Evolutionary conservation across 2,329 filamentous ascomycete genomes (phyloP), one percentile per base, ranked within the genome.

Genomic region (Meredithiella fracta): DNA sequence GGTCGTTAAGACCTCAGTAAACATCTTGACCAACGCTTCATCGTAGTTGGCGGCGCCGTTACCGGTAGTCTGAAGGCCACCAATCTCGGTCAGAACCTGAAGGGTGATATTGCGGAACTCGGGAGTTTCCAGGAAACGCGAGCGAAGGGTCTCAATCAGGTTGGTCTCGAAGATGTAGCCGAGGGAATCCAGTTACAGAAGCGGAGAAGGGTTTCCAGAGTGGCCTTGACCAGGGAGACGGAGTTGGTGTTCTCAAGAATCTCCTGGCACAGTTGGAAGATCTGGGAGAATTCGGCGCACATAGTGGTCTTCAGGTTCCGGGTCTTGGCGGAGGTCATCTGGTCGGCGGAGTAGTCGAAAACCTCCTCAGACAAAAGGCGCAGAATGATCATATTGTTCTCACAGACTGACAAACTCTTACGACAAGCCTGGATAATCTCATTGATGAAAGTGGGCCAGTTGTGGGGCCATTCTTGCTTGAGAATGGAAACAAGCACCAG

Each of bases 371-470:
- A 98, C 49, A 98, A 78, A 64, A 98, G 74, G 59, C 92, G 84
- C 63, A 98, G 79, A 63, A 98, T 97, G 61, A 87, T 89, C 92
- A 98, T 98, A 76, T 98, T 98, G 75, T 98, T 98, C 73, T 98
- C 92, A 78, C 94, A 98, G 64, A 98, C 94, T 38, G 91, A 92
- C 55, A 98, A 75, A 70, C 86, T 96, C 62, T 87, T 91, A 68
- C 94, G 90, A 71, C 90, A 97, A 56, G 92, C 91, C 22, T 88
- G 85, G 64, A 98, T 89, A 70, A 98, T 98, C 74, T 98, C 92
- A 75, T 97, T 97, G 78, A 98, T 97, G 71, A 98, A 98, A 20
- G 89, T 95, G 9, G 94, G 92, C 92, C 94, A 98, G 75, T 98
- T 94, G 72, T 97, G 91, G 57, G 92, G 92, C 92, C 92, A 98